Evolutionary conservation across 2,329 filamentous ascomycete genomes (phyloP), one percentile per base, ranked within the genome.

Genomic region (Huntiella moniliformis): DNA sequence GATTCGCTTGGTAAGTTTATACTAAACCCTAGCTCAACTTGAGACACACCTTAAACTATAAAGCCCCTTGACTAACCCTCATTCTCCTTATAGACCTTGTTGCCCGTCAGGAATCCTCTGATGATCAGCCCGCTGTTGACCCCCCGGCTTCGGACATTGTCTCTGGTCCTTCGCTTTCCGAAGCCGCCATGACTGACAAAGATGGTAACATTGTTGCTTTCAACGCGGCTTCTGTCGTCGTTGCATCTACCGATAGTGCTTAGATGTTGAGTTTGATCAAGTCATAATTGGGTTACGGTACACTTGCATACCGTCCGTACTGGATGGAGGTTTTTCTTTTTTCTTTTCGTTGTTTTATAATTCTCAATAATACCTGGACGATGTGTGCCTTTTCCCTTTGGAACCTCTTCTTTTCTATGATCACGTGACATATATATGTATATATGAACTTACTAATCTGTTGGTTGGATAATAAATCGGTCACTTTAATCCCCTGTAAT

Each of bases 201-300:
- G 51, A 57, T 34, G 69, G 69, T 53, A 63, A 66, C 39, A 57
- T 70, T 50, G 52, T 71, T 15, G 53, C 59, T 22, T 73, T 70
- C 52, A 56, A 67, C 54, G 7, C 65, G 12, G 52, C 56, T 22
- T 57, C 57, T 10, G 68, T 72, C 52, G 58, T 64, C 58, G 58
- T 64, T 50, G 61, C 59, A 51, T 58, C 59, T 16, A 39, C n/a
- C n/a, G 43, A 22, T 38, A 37, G 35, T 7, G 4, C n/a, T 16
- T 45, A 57, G 38, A 37, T 37, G 17, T 17, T 12, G 22, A 28
- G 22, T 28, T 28, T 28, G 22, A 8, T 28, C 22, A 28, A 28
- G 22, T 28, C 22, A 28, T 28, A 28, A 28, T 28, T 28, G 22
- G 22, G 22, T 28, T 7, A 28, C 22, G 22, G 22, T 28, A 28